Conservation (phyloP, 179 eudicot genomes). For the Silene coronaria region DNA sequence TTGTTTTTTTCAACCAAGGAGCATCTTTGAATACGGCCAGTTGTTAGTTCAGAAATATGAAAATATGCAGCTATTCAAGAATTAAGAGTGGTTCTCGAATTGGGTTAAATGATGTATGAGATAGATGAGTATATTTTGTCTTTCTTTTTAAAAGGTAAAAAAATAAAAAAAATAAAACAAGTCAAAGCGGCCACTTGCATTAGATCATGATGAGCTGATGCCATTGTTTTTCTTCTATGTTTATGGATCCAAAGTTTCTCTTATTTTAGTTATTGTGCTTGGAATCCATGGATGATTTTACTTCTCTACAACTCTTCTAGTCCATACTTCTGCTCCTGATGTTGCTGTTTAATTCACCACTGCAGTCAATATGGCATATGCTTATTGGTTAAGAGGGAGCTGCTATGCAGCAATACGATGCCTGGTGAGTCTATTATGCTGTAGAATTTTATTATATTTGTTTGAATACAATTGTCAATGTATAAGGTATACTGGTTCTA, state of each 20-base stretch:
- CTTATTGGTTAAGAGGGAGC: conserved; percentile 69
- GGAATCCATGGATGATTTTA: neutral
- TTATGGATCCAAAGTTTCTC: neutral
- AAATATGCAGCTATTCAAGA: neutral
- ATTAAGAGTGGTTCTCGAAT: neutral
- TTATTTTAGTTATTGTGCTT: neutral
- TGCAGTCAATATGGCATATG: conserved; percentile 94
- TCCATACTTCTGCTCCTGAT: conserved; percentile 10
- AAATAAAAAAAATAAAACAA: neutral
- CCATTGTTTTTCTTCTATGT: neutral
- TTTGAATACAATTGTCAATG: neutral
- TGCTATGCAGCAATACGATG: conserved; percentile 53
- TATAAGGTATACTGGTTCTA: conserved; percentile 1
- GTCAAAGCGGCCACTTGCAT: neutral
- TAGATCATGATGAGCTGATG: conserved; percentile 6
- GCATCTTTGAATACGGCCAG: neutral
- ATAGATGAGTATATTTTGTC: neutral
- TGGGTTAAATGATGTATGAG: neutral
- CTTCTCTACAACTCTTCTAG: conserved; percentile 1
- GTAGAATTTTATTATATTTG: neutral
- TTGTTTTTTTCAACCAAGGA: no score
- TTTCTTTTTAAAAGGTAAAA: neutral
- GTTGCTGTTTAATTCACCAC: conserved; percentile 17
- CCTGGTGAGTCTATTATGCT: conserved; percentile 51
- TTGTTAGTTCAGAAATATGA: neutral